These are phyloP conservation scores for Xylariales sp. DNA, from an alignment of 2,329 filamentous ascomycete species.

Conservation along the genomic window DNA sequence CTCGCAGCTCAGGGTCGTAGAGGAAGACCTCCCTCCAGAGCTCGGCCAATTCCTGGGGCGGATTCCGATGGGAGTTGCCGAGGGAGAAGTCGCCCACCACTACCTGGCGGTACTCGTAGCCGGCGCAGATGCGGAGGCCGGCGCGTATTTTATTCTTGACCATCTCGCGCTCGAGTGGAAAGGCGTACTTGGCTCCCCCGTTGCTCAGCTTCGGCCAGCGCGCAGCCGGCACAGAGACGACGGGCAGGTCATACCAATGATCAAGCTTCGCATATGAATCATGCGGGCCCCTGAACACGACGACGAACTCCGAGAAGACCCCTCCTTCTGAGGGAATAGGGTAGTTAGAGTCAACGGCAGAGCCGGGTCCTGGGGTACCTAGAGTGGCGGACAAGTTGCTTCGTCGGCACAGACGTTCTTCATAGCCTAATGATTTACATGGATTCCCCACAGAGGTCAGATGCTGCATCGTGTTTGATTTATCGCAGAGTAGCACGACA, in stretches of 20 bases:
- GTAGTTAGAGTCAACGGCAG: constrained; percentile 51
- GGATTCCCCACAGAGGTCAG: too few species aligned
- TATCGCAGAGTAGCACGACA: too few species aligned
- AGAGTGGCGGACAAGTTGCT: constrained; percentile 70
- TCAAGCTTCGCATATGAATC: constrained; percentile 57
- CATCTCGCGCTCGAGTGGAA: constrained; percentile 65
- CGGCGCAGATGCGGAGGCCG: constrained; percentile 65
- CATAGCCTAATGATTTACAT: constrained; percentile 51
- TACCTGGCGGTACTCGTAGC: constrained; percentile 51
- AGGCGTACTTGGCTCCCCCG: constrained; percentile 64
- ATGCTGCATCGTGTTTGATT: too few species aligned
- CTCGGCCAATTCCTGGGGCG: constrained; percentile 59
- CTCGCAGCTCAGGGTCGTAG: constrained; percentile 57
- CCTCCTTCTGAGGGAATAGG: constrained; percentile 67
- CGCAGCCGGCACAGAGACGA: constrained; percentile 70
- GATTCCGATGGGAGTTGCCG: constrained; percentile 58
- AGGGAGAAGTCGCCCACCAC: constrained; percentile 63
- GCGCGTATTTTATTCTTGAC: constrained; percentile 70
- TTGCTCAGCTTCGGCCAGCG: constrained; percentile 70
- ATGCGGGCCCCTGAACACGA: constrained; percentile 69
- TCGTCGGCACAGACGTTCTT: constrained; percentile 70
- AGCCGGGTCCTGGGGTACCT: constrained; percentile 52
- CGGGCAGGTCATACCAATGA: constrained; percentile 57
- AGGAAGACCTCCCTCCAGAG: constrained; percentile 63
- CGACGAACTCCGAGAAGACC: constrained; percentile 66